These are phyloP conservation scores for Grosmannia serpens DNA, from an alignment of 2,329 filamentous ascomycete genomes.

Conservation along the genomic window DNA sequence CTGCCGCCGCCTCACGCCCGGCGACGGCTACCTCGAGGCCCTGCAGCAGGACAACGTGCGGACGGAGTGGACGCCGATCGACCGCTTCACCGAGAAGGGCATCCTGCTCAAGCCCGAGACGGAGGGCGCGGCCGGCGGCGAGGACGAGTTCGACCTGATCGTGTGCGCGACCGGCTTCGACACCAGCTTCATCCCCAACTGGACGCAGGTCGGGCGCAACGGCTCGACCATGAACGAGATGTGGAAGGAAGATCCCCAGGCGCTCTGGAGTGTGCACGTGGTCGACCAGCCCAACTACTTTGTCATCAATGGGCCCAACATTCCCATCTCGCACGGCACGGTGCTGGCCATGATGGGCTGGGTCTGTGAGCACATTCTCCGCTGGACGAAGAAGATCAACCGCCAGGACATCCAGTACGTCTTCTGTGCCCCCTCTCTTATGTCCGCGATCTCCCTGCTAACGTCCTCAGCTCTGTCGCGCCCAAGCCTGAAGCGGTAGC, in stretches of 20 bases:
- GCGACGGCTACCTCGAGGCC: slow-evolving; percentile 28
- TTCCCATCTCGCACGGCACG: background rate
- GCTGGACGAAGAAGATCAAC: slow-evolving; percentile 7
- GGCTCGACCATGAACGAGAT: background rate
- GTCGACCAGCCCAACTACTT: slow-evolving; percentile 1
- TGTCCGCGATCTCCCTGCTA: slow-evolving; percentile 1
- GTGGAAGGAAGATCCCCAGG: background rate
- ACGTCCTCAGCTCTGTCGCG: slow-evolving; percentile 4
- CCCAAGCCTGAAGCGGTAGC: slow-evolving; percentile 9
- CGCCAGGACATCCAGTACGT: background rate
- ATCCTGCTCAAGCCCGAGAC: slow-evolving; percentile 9
- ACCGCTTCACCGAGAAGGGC: slow-evolving; percentile 22
- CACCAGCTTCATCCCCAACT: slow-evolving; percentile 16
- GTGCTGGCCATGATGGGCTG: slow-evolving; percentile 3
- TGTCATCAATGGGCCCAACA: slow-evolving; percentile 2
- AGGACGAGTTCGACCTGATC: slow-evolving; percentile 15
- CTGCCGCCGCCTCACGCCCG: slow-evolving; percentile 28
- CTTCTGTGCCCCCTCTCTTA: background rate
- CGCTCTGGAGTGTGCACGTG: background rate
- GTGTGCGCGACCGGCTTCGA: slow-evolving; percentile 28
- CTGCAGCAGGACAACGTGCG: slow-evolving; percentile 30
- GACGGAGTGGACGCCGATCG: slow-evolving; percentile 26
- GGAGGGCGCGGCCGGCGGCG: slow-evolving; percentile 17
- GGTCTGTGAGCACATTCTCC: slow-evolving; percentile 28
- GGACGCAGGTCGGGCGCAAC: background rate